Conservation (phyloP, 257 asterid genomes). For the Petrea volubilis region DNA sequence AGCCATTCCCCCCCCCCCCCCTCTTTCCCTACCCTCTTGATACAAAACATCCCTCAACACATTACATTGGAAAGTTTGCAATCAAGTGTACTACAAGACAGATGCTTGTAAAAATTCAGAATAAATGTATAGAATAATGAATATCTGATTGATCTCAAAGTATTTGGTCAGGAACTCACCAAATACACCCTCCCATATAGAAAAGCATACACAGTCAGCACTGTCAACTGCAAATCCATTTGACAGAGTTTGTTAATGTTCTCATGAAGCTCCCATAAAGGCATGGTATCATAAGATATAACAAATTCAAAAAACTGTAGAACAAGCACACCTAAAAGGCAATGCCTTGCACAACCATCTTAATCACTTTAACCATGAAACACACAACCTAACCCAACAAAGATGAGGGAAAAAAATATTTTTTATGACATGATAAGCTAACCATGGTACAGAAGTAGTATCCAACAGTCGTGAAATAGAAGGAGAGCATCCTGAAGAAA, state of each 20-base stretch:
- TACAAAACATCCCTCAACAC: background rate
- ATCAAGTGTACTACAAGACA: conserved; percentile 7
- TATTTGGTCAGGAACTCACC: conserved; percentile 52
- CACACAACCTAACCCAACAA: background rate
- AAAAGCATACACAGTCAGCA: conserved; percentile 80
- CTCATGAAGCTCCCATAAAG: background rate
- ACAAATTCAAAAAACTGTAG: conserved; percentile 8
- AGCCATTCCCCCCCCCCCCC: background rate
- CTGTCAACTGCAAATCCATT: conserved; percentile 81
- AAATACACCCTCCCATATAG: conserved; percentile 93
- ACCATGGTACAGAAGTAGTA: conserved; percentile 98
- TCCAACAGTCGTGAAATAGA: conserved; percentile 98
- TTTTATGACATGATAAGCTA: conserved; percentile 30
- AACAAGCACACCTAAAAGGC: background rate
- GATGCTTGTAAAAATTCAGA: conserved; percentile 16
- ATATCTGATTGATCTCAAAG: conserved; percentile 8
- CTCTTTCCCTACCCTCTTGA: background rate
- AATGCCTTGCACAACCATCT: conserved; percentile 8
- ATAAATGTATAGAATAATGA: background rate
- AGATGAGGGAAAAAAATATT: conserved; percentile 14
- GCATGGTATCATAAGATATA: conserved; percentile 13
- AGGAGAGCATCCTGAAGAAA: conserved; percentile 95
- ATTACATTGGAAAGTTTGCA: conserved; percentile 8
- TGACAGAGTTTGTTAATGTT: conserved; percentile 16
- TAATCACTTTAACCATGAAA: background rate